These are phyloP conservation scores for Coemansia sp. DNA, from an alignment of 192 early-diverging fungal genomes.

Conservation along the genomic window DNA sequence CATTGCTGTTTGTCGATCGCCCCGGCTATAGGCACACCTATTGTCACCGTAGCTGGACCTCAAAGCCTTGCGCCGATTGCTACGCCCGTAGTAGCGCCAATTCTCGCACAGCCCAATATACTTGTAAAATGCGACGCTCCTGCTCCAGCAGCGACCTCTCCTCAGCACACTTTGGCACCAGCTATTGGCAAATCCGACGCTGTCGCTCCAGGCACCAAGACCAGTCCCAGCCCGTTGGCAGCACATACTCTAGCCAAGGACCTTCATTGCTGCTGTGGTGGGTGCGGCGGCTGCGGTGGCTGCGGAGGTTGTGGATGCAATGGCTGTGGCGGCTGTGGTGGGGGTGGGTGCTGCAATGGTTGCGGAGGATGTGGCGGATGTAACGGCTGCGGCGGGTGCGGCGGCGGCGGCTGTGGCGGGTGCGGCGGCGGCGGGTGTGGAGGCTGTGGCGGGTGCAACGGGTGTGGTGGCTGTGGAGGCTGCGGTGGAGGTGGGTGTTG, in stretches of 20 bases:
- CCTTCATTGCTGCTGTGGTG: conserved; percentile 28
- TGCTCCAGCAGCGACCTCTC: background rate
- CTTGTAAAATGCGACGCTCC: conserved; percentile 6
- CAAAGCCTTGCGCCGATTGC: background rate
- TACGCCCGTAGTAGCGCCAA: background rate
- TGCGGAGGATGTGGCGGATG: conserved; percentile 26
- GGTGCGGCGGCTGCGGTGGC: background rate
- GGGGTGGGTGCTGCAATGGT: conserved; percentile 17
- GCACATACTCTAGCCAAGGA: conserved; percentile 21
- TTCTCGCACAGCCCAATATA: background rate
- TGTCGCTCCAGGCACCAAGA: background rate
- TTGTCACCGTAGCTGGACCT: background rate
- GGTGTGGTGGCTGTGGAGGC: conserved; percentile 15
- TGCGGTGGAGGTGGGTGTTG: background rate
- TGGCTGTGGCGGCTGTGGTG: conserved; percentile 8
- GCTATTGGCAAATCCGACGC: background rate
- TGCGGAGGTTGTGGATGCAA: background rate
- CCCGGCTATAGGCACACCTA: background rate
- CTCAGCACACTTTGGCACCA: background rate
- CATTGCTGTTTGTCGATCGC: background rate
- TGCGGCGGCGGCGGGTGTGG: too few species aligned
- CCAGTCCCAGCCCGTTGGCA: background rate
- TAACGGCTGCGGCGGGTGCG: conserved; percentile 17
- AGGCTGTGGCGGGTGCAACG: conserved; percentile 18
- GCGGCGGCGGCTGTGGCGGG: conserved; percentile 9